These are phyloP conservation scores for Wickerhamomyces ciferrii DNA, from an alignment of 805 yeast genomes.

Conservation along the genomic window DNA sequence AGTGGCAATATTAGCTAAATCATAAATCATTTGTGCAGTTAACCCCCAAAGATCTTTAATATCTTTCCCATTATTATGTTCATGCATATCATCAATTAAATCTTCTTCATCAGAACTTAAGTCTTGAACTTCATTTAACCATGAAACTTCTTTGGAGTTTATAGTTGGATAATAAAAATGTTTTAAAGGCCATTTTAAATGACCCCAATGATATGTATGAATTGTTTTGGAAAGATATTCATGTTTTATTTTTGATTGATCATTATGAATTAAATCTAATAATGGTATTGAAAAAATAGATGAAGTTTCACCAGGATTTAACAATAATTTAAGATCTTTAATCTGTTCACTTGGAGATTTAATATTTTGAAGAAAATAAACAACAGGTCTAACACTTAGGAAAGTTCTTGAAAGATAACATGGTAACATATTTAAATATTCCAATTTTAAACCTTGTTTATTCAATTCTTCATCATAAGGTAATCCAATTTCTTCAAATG, in stretches of 20 bases:
- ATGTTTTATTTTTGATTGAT: slow-evolving; percentile 10
- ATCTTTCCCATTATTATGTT: slow-evolving; percentile 32
- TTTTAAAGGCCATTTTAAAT: slow-evolving; percentile 59
- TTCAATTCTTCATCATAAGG: slow-evolving; percentile 39
- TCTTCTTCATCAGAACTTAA: slow-evolving; percentile 51
- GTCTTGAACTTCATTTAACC: slow-evolving; percentile 60
- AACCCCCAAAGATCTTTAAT: slow-evolving; percentile 79
- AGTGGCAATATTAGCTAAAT: slow-evolving; percentile 51
- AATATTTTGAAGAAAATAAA: slow-evolving; percentile 48
- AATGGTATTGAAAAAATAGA: slow-evolving; percentile 68
- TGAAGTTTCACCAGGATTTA: slow-evolving; percentile 77
- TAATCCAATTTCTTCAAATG: slow-evolving; percentile 83
- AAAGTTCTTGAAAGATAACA: slow-evolving; percentile 78
- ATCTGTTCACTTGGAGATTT: slow-evolving; percentile 18
- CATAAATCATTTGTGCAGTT: slow-evolving; percentile 75
- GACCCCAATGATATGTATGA: slow-evolving; percentile 58
- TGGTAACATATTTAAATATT: slow-evolving; percentile 62
- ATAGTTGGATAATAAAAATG: slow-evolving; percentile 55
- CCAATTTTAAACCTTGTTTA: slow-evolving; percentile 49
- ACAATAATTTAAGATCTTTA: slow-evolving; percentile 33
- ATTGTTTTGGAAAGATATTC: slow-evolving; percentile 28
- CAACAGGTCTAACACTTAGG: slow-evolving; percentile 77
- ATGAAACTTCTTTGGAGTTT: slow-evolving; percentile 49
- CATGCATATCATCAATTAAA: slow-evolving; percentile 11
- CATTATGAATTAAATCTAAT: slow-evolving; percentile 44